These are phyloP conservation scores for Yamadazyma triangularis DNA, from an alignment of 1,139 yeast genomes.

Conservation along the genomic window DNA sequence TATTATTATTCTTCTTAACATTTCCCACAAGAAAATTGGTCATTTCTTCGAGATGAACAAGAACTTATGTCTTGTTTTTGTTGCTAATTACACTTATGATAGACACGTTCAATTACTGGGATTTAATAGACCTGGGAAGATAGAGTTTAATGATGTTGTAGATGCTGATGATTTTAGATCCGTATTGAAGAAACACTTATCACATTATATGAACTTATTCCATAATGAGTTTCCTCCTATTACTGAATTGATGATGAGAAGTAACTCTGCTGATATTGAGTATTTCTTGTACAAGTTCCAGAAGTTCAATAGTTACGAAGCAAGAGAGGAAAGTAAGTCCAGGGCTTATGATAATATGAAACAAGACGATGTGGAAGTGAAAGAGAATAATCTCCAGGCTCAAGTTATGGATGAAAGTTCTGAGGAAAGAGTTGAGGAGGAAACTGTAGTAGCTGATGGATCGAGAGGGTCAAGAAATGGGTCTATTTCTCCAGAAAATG, in stretches of 20 bases:
- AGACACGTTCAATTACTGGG: conserved; percentile 26
- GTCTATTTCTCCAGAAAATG: too few species aligned
- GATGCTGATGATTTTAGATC: conserved; percentile 17
- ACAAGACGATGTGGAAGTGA: too few species aligned
- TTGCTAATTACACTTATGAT: conserved; percentile 25
- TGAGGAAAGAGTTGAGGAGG: too few species aligned
- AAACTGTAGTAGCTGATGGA: too few species aligned
- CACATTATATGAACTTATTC: conserved; percentile 16
- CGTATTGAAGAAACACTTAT: conserved; percentile 15
- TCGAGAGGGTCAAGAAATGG: too few species aligned
- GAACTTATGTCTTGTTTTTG: conserved; percentile 22
- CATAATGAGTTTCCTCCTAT: conserved; percentile 19
- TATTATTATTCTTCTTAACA: conserved; percentile 62
- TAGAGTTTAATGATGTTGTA: conserved; percentile 22
- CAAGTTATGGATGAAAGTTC: too few species aligned
- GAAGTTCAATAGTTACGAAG: conserved; percentile 9
- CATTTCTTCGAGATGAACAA: conserved; percentile 22
- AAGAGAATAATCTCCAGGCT: too few species aligned
- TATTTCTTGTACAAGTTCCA: conserved; percentile 14
- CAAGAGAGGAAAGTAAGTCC: conserved; percentile 10
- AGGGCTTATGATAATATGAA: too few species aligned
- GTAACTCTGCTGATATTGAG: conserved; percentile 20
- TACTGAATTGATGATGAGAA: conserved; percentile 19
- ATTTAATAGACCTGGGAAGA: conserved; percentile 19
- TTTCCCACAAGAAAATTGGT: conserved; percentile 19